Conservation (phyloP, 805 yeast species). For the Schizosaccharomyces pombe region DNA sequence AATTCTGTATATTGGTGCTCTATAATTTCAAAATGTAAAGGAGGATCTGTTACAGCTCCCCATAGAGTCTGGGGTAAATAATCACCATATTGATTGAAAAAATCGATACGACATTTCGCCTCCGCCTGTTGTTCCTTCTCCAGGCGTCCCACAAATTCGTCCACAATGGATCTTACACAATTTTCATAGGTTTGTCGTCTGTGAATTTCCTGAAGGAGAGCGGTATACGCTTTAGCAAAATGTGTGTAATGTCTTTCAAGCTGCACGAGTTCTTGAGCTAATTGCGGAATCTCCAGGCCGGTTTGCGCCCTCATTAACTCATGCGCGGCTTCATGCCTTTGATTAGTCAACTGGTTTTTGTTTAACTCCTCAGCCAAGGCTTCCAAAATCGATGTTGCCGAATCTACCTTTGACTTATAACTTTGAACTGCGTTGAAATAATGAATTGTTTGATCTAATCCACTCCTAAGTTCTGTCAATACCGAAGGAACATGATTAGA, state of each 20-base stretch:
- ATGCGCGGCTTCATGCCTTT: constrained; percentile 1
- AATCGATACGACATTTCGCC: background rate
- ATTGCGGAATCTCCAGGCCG: constrained; percentile 1
- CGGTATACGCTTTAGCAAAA: background rate
- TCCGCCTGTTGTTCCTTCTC: background rate
- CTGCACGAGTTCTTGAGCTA: background rate
- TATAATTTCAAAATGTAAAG: background rate
- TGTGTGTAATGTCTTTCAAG: constrained; percentile 1
- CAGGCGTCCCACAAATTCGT: background rate
- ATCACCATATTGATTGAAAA: background rate
- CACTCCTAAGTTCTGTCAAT: background rate
- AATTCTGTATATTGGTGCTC: constrained; percentile 1
- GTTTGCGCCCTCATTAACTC: background rate
- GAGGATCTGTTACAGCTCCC: constrained; percentile 2
- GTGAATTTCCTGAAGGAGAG: background rate
- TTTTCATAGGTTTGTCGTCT: background rate
- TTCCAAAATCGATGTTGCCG: background rate
- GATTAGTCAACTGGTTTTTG: background rate
- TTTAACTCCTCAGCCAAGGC: background rate
- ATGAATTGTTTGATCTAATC: background rate
- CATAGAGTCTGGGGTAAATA: background rate
- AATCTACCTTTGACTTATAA: background rate
- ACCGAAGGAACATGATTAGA: background rate
- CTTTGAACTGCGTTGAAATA: background rate
- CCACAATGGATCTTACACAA: background rate